Evolutionary conservation across 176 grass and related monocot genomes (phyloP), one percentile per base, ranked within the genome.

Genomic region (Carex littledalei): DNA sequence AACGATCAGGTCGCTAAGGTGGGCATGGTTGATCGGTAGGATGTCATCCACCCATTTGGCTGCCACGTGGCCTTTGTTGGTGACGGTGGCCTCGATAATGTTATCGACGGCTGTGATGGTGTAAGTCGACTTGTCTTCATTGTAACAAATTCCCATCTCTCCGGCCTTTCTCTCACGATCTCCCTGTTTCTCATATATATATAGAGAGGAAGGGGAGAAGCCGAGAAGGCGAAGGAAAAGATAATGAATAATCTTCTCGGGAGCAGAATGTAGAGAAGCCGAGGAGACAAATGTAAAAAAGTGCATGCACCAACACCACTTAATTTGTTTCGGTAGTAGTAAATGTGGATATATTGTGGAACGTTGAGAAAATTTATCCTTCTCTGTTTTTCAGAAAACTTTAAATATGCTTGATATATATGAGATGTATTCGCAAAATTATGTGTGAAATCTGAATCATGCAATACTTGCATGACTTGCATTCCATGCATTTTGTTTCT

Each of bases 1-100:
- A 34, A 88, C 67, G 20, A 87, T 8, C 59, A 90, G 82, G 76
- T 4, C 20, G 76, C 22, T 1, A 32, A 85, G 77, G 75, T 82
- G 58, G 49, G 16, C 16, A n/a, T 16, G 85, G 89, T 85, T 82
- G 80, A 87, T 63, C 26, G 18, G 31, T 57, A 49, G 18, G 45
- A 76, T 67, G 12, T 66, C 13, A 15, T 24, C 20, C 55, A 90
- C 6, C 86, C 86, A 90, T 0, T 32, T 6, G 18, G 29, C 24
- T 14, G 63, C 89, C 0, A 14, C 34, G 0, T 49, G 34, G 82
- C 89, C 82, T 14, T 26, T 85, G 49, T 16, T 3, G 16, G 89
- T 90, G 22, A 85, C 8, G 35, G 76, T 85, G 3, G 81, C 67
- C 7, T 18, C 0, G 82, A 90, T 81, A 26, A 1, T 0, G 57